Evolutionary conservation across 768 basidiomycete genomes (phyloP), one percentile per base, ranked within the genome.

Genomic region (Termitomyces sp.): DNA sequence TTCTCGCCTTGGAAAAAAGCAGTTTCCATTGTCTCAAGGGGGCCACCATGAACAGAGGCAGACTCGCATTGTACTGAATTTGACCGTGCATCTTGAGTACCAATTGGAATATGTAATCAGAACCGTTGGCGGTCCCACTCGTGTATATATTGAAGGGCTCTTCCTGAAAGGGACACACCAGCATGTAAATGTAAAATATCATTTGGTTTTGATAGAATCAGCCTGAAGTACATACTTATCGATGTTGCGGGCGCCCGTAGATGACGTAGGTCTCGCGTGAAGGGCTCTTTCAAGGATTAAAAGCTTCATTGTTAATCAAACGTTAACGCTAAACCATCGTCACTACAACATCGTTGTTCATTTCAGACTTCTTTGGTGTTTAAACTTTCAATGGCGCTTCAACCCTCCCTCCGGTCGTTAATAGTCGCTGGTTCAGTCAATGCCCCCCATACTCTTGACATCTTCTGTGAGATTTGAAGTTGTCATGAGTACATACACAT

Each of bases 381-480:
- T 35, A 2, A 8, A 20, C 30, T 26, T 8, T 8, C 38, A n/a
- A 94, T 94, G 92, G 87, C 92, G 50, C 79, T 93, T 47, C 88
- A 86, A 78, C 91, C 92, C 1, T 85, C 82, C 53, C 81, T 94
- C 40, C 73, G 77, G 33, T 81, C 88, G 51, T 76, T 89, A 49
- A 70, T 87, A 54, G 75, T 94, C 59, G 79, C 82, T 3, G 92
- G 92, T 44, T 67, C 62, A 18, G 66, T 69, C 55, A 74, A 80
- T 32, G 81, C 91, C 0, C 87, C 88, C 0, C 90, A 94, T 66
- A 91, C 89, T 2, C 77, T 94, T 53, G 92, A 95, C 59, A 73
- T 93, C 58, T 93, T 91, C 72, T 70, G 89, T 88, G 67, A 67
- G 88, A 69, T 18, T 23, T 30, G n/a, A 12, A 32, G 16, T 38